Evolutionary conservation across 495 filamentous ascomycete species (phyloP), one percentile per base, ranked within the genome.

Genomic region (Aspergillus olivimuriae): DNA sequence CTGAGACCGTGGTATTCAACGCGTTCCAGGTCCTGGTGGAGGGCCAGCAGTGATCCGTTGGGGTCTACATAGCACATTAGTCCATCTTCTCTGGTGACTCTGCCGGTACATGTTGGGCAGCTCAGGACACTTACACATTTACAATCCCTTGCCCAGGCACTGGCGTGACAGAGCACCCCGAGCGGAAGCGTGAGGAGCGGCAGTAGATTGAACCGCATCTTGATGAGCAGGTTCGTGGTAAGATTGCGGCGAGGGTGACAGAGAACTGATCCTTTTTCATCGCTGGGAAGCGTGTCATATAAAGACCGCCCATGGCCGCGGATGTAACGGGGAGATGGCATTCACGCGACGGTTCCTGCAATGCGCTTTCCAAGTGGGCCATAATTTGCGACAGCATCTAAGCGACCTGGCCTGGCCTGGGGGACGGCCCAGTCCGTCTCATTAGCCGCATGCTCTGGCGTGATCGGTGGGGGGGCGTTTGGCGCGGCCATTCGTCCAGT

Each of bases 1-100:
- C 80, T 14, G 60, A 55, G 9, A 77, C 52, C 0, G 72, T 60
- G 0, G 16, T 34, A 48, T 76, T 78, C 21, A 79, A 50, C 0
- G 47, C 17, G 14, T 52, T 47, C 75, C 75, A 79, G 14, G 53
- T 36, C 0, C 28, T 14, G 0, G 28, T 21, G 0, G 52, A 50
- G 4, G 73, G 72, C 74, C 73, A 78, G 30, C 63, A 65, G 4
- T 36, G 8, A 17, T 70, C 65, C 2, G 26, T 34, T 16, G 72
- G 72, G 4, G 56, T 58, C 52, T 58, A 26, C 17, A 35, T 20
- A 43, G 38, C 8, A 34, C 15, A 32, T 11, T 34, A 16, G 16
- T 23, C 5, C 0, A 24, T 14, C n/a, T n/a, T n/a, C n/a, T n/a
- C n/a, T n/a, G n/a, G n/a, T n/a, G n/a, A n/a, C n/a, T n/a, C n/a